Evolutionary conservation across 73 alveolate species (phyloP), one percentile per base, ranked within the genome.

Genomic region (Durusdinium trenchii): DNA sequence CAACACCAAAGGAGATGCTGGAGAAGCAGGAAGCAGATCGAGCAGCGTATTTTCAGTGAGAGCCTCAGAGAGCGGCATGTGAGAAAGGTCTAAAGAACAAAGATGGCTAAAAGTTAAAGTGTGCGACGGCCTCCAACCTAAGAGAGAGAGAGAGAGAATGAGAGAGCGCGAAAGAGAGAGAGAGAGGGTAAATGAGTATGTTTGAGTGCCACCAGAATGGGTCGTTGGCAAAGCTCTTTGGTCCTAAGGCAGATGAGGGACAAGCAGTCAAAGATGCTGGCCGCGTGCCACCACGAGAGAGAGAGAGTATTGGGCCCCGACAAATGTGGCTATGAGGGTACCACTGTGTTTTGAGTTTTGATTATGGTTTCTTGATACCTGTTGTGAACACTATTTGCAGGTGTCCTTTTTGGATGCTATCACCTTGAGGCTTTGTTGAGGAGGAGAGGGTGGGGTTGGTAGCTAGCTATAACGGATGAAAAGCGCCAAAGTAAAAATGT

Each of bases 11-110:
- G 94, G 94, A 48, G 76, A 48, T 83, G 76, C 75, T 83, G 76
- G 94, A 83, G 52, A 83, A 83, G 40, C 94, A 83, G 51, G 94
- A 83, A 26, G 94, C 94, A n/a, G 76, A 83, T 48, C 94, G 94
- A 1, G 94, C 94, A 16, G 94, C 94, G 50, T 83, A 51, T 48
- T 83, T 83, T 26, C 94, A 83, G 94, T 3, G 7, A 23, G 9
- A 38, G 42, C 6, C 79, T 28, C 42, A 64, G 79, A 64, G 28
- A 38, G 42, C 6, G 42, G 12, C 45, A 64, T 57, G 69, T 57
- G 23, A 23, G 69, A 23, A 57, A 57, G 69, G 69, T 57, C 23
- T 23, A 12, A 57, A 57, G 69, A 23, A 57, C 23, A 57, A 16
- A 16, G 69, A 57, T 16, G 12, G 69, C 69, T 57, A 23, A 57